Conservation (phyloP, 257 asterid species). For the Nyctanthes arbortristis region DNA sequence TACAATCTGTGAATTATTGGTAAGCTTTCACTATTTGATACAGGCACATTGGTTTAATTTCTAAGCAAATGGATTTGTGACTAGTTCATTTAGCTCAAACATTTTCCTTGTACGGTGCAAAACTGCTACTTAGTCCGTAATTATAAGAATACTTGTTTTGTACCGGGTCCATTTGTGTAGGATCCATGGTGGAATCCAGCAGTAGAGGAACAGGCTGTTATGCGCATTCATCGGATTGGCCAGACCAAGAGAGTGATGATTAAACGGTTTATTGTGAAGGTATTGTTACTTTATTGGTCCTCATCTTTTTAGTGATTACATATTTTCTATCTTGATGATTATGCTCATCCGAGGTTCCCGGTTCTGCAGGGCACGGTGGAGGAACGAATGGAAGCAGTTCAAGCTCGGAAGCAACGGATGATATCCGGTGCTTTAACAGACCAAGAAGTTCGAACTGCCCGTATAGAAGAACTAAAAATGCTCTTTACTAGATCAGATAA, state of each 20-base stretch:
- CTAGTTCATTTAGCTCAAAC: neutral
- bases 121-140: neutral
- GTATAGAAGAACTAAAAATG: conserved; percentile 91
- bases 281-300: conserved; percentile 22
- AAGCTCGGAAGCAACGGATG: conserved; percentile 90
- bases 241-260: conserved; percentile 77
- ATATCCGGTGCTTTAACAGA: conserved; percentile 94
- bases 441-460: conserved; percentile 94
- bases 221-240: conserved; percentile 99
- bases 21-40: neutral
- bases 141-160: neutral
- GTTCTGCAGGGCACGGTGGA: conserved; percentile 80
- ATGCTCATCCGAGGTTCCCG: conserved; percentile 13
- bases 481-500: conserved; percentile 65
- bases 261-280: conserved; percentile 86
- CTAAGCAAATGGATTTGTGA: neutral
- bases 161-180: conserved; percentile 35
- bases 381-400: conserved; percentile 97
- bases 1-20: neutral
- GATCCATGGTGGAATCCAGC: conserved; percentile 99
- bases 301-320: neutral
- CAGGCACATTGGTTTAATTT: neutral
- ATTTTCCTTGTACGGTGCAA: neutral
- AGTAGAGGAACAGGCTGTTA: conserved; percentile 97
- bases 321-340: neutral